A percentile compares a stretch with the other conserved stretches of the same genome.
Evolutionary conservation across 2,329 filamentous ascomycete species (phyloP).

Genomic region (Fusarium phyllophilum): DNA sequence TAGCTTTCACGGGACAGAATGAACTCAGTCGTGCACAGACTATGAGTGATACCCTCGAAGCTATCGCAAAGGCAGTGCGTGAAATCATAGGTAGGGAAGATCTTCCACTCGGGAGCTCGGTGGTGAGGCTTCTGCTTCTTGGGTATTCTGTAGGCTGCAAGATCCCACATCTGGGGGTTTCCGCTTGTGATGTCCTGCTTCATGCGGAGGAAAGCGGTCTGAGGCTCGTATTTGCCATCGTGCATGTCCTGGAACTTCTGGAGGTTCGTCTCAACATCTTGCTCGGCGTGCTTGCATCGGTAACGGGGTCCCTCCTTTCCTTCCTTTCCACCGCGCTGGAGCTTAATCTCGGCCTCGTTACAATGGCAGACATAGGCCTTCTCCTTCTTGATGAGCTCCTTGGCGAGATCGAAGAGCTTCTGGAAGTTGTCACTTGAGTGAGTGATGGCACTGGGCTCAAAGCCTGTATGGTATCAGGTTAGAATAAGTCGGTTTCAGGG

Average conservation of each 20-base stretch:
- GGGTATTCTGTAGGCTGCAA: slow-evolving; percentile 88
- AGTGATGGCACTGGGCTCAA: slow-evolving; percentile 81
- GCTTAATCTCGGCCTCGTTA: slow-evolving; percentile 82
- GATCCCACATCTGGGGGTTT: slow-evolving; percentile 97
- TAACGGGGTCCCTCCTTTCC: slow-evolving; percentile 73
- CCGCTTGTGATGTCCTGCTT: slow-evolving; percentile 86
- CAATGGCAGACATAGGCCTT: slow-evolving; percentile 90
- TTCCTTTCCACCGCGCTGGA: slow-evolving; percentile 83
- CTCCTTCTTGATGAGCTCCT: slow-evolving; percentile 79
- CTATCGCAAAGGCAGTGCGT: slow-evolving; percentile 92
- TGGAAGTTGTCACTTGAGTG: slow-evolving; percentile 93
- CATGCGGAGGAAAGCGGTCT: slow-evolving; percentile 89
- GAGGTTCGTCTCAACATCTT: slow-evolving; percentile 79
- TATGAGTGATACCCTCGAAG: slow-evolving; percentile 91
- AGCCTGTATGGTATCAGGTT: slow-evolving; percentile 54
- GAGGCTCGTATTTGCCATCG: slow-evolving; percentile 88
- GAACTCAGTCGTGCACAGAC: slow-evolving; percentile 93
- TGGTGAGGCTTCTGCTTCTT: slow-evolving; percentile 76
- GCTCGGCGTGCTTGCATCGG: slow-evolving; percentile 82
- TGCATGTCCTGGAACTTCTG: slow-evolving; percentile 89
- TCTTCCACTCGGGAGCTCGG: slow-evolving; percentile 88
- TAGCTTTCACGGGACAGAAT: slow-evolving; percentile 86
- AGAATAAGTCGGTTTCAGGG: neutral
- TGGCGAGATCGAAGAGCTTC: slow-evolving; percentile 85
- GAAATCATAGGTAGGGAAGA: slow-evolving; percentile 96